Percentiles rank a stretch among this genome's conserved stretches.
These are phyloP conservation scores for Nemania abortiva DNA, from an alignment of 2,329 filamentous ascomycete species.

Conservation along the genomic window DNA sequence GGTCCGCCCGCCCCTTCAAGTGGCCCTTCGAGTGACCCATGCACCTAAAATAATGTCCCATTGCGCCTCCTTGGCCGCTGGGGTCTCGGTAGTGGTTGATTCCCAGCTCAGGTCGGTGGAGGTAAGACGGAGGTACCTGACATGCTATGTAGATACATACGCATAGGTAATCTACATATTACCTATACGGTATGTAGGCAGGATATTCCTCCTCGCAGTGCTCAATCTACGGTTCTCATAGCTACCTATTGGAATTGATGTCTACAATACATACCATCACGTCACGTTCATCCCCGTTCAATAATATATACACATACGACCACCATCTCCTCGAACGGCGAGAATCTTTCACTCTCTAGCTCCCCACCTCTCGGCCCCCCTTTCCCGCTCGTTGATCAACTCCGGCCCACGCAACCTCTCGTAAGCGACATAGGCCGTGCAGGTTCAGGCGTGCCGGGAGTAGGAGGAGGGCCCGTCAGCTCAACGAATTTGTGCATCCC, in stretches of 20 bases:
- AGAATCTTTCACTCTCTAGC: conserved; percentile 13
- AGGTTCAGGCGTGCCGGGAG: conserved; percentile 25
- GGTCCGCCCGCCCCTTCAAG: conserved; percentile 13
- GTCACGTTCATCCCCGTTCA: no score
- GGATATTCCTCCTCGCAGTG: no score
- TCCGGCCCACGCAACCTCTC: conserved; percentile 29
- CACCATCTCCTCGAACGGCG: not conserved
- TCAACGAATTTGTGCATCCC: conserved; percentile 6
- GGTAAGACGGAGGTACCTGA: not conserved
- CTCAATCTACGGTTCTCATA: no score
- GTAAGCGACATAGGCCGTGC: conserved; percentile 27
- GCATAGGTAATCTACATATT: not conserved
- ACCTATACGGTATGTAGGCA: not conserved
- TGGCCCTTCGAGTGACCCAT: not conserved
- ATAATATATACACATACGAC: no score
- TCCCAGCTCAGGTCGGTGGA: not conserved
- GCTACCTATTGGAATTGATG: no score
- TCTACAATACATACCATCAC: no score
- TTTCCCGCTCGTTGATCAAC: conserved; percentile 20
- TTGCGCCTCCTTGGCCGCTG: conserved; percentile 18
- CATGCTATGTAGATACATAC: not conserved
- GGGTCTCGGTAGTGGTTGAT: not conserved
- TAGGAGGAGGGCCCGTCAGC: conserved; percentile 27
- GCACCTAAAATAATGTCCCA: not conserved
- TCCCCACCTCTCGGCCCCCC: conserved; percentile 9